A percentile compares a stretch with the other conserved stretches of the same genome.
phyloP scores from a whole-genome alignment of 2,329 filamentous ascomycete species.

The Diaporthe eres region DNA sequence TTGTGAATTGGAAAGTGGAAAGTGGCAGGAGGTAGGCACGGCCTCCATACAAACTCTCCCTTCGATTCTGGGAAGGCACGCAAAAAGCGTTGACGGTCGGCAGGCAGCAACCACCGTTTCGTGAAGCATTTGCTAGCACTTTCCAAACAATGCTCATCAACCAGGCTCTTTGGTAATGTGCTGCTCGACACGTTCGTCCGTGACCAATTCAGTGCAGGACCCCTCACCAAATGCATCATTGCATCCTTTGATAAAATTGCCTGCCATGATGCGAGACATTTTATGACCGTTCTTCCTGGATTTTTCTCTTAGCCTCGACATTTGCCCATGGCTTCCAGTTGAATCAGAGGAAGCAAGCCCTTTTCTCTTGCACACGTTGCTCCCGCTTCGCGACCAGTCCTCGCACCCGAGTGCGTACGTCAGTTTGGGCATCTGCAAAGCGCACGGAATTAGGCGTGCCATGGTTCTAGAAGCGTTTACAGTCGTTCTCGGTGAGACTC shows the following conservation, averaged over 20 bases:
- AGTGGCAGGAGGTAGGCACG: background rate
- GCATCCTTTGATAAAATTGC: background rate
- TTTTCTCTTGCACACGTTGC: background rate
- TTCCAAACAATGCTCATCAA: background rate
- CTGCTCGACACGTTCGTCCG: background rate
- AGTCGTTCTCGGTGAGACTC: background rate
- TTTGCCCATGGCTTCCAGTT: too few relatives aligned
- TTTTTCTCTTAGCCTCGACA: too few relatives aligned
- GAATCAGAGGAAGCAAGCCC: too few relatives aligned
- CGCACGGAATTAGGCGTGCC: background rate
- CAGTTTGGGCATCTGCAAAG: background rate
- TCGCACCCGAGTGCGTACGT: background rate
- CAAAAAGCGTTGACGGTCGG: background rate
- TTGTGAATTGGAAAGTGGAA: background rate
- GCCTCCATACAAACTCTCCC: background rate
- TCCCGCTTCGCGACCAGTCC: background rate
- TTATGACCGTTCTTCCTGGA: accelerated
- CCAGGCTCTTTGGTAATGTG: background rate
- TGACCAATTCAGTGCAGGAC: background rate
- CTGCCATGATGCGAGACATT: background rate
- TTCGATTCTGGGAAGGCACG: background rate
- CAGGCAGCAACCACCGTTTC: background rate
- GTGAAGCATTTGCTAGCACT: background rate
- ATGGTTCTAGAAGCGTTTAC: background rate
- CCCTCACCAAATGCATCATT: background rate